Conservation (phyloP, 345 rosid species). For the Carallia brachiata region DNA sequence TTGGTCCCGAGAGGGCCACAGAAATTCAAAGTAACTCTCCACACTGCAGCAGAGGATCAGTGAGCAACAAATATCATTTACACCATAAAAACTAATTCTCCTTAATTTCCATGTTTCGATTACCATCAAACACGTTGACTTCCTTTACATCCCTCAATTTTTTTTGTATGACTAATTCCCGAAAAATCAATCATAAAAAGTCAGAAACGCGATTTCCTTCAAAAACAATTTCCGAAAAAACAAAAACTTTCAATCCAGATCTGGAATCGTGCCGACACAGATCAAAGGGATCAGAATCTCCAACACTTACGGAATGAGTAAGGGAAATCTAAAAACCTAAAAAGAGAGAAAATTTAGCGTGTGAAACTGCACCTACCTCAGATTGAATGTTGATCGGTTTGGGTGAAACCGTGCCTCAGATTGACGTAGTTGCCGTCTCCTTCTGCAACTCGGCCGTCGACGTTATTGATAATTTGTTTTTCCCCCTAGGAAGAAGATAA, state of each 20-base stretch:
- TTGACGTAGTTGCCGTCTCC: background rate
- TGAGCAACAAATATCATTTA: background rate
- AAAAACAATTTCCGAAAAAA: background rate
- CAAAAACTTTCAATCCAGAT: conserved; percentile 5
- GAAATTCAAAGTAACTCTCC: conserved; percentile 1
- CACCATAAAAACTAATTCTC: background rate
- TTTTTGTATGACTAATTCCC: background rate
- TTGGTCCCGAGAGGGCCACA: background rate
- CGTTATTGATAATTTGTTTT: too few relatives aligned
- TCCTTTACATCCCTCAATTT: background rate
- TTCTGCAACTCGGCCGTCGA: background rate
- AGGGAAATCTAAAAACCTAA: background rate
- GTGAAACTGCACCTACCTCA: too few relatives aligned
- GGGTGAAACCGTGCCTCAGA: conserved; percentile 6
- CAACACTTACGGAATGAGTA: background rate
- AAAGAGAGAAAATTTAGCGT: too few relatives aligned
- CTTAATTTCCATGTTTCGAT: background rate
- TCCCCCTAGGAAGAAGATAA: too few relatives aligned
- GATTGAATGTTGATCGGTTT: too few relatives aligned
- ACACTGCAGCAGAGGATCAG: background rate
- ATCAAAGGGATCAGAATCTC: background rate
- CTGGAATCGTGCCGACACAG: background rate
- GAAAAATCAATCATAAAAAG: background rate
- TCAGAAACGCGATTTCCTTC: background rate
- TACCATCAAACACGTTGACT: conserved; percentile 6